Evolutionary conservation across 768 basidiomycete species (phyloP).

Genomic region (Kwoniella heveanensis): DNA sequence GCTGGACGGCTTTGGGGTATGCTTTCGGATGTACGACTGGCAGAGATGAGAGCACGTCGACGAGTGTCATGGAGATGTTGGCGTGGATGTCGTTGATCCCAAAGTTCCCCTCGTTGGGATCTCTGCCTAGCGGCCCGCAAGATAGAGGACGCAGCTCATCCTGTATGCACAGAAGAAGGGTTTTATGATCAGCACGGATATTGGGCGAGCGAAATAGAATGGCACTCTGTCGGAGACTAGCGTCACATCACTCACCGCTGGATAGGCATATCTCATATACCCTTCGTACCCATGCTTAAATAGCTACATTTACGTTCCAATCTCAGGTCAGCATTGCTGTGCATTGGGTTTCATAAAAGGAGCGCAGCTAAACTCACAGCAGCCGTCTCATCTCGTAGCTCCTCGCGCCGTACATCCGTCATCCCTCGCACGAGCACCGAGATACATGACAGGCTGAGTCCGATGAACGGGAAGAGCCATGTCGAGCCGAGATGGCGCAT

Average conservation of each 20-base stretch:
- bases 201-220: too few relatives aligned
- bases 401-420: conserved; percentile 8
- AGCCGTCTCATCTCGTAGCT: conserved; percentile 13
- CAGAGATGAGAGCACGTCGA: conserved; percentile 76
- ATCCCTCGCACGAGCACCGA: conserved; percentile 12
- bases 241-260: conserved; percentile 28
- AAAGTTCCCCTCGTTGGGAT: conserved; percentile 63
- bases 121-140: conserved; percentile 60
- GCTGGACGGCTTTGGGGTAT: conserved; percentile 80
- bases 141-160: conserved; percentile 81
- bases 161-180: conserved; percentile 15
- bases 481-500: not conserved
- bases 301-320: too few relatives aligned
- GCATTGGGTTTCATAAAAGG: too few relatives aligned
- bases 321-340: too few relatives aligned
- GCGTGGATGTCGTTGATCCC: conserved; percentile 90
- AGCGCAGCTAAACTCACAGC: conserved; percentile 5
- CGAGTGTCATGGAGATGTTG: conserved; percentile 70
- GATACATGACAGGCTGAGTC: conserved; percentile 10
- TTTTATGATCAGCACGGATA: not conserved
- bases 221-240: too few relatives aligned
- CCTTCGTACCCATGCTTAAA: conserved; percentile 89
- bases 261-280: conserved; percentile 73
- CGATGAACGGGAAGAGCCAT: conserved; percentile 9
- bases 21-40: conserved; percentile 73